Percentiles rank a stretch among this genome's conserved stretches.
Conservation (phyloP, 1,284 basidiomycete species). For the Leccinum glutinopallens region DNA sequence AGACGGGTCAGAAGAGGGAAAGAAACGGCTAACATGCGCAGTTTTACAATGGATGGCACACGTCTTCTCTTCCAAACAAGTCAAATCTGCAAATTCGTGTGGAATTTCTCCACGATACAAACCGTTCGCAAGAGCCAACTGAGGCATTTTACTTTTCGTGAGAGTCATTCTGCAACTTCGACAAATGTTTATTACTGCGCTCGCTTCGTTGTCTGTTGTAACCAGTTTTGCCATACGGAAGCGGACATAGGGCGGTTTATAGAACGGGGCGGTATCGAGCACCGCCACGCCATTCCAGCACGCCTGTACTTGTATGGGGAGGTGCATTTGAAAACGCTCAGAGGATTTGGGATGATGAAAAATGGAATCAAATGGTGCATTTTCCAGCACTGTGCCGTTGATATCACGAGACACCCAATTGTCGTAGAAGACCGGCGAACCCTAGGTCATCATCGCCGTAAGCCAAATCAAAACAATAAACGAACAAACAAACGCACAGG, state of each 20-base stretch:
- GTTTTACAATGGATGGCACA: too few relatives aligned
- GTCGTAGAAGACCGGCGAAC: conserved; percentile 91
- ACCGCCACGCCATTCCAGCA: conserved; percentile 98
- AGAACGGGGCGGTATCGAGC: conserved; percentile 91
- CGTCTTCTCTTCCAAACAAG: too few relatives aligned
- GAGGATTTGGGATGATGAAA: conserved; percentile 82
- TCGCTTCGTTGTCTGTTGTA: conserved; percentile 38
- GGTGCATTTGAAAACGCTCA: conserved; percentile 83
- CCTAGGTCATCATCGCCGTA: conserved; percentile 17
- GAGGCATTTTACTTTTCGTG: too few relatives aligned
- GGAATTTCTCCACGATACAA: too few relatives aligned
- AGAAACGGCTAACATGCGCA: too few relatives aligned
- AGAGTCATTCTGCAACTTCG: too few relatives aligned
- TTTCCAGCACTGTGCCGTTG: conserved; percentile 95
- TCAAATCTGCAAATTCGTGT: too few relatives aligned
- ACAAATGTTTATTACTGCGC: too few relatives aligned
- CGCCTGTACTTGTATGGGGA: conserved; percentile 92
- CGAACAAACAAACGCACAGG: conserved; percentile 54
- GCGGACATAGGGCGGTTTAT: conserved; percentile 81
- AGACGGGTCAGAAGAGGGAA: too few relatives aligned
- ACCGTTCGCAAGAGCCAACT: too few relatives aligned
- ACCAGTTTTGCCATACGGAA: conserved; percentile 90
- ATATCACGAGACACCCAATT: conserved; percentile 98
- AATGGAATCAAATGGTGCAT: conserved; percentile 91
- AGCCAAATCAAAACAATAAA: neutral